Evolutionary conservation across 805 yeast genomes (phyloP), one percentile per base, ranked within the genome.

Genomic region (Starmerella floricola): DNA sequence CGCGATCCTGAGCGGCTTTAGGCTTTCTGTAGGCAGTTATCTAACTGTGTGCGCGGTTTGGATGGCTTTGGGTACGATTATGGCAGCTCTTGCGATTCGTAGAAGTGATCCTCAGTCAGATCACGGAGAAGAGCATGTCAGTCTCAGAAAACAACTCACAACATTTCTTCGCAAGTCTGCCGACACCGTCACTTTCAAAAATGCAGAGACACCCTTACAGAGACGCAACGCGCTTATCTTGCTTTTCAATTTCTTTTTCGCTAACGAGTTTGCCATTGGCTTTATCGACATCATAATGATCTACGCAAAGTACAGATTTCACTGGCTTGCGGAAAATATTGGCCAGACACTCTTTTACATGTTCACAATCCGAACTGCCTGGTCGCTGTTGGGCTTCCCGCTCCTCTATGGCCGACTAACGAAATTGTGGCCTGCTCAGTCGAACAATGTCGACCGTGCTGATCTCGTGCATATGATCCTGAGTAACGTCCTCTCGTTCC

Each of bases 301-400:
- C 3, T 47, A 44, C 34, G 51, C 48, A 3, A 47, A 47, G 38
- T 45, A 39, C 36, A 28, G 8, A 1, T 47, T 44, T 23, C 38
- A 34, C 12, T 47, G 51, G 51, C 23, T 18, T n/a, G 41, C 40
- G 3, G 23, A 33, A 6, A 35, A 33, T 8, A 21, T 47, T 13
- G 51, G 51, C 8, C 31, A 38, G 21, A 30, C 18, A 20, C 26
- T 41, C 38, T 44, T 41, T 19, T 16, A 16, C 26, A 24, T 41
- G 16, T 44, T 41, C 24, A 26, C 44, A 6, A 34, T 44, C 11
- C 15, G 46, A 17, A 41, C 48, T 3, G 24, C 30, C 4, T 47
- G 51, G 51, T 43, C 45, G 1, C 31, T 47, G 6, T 15, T 40
- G 8, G 48, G 48, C 4, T 47, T 47, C 28, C 51, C 51, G 3